Evolutionary conservation across 2,329 filamentous ascomycete genomes (phyloP), one percentile per base, ranked within the genome.

Genomic region (Periconia macrospinosa): DNA sequence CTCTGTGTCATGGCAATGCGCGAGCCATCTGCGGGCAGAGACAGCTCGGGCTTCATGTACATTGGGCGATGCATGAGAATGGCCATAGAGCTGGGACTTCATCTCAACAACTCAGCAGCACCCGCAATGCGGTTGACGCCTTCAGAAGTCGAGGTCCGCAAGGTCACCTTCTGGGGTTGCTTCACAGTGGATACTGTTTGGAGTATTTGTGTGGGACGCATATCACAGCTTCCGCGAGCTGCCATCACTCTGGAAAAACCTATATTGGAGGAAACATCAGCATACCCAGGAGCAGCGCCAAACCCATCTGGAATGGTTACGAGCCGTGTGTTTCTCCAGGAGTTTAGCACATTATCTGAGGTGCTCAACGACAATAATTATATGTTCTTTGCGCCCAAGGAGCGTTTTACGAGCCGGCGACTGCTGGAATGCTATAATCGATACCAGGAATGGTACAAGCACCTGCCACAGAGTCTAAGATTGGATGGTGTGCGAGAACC

Each of bases 1-100:
- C 75, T 92, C 17, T 87, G 87, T 6, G 83, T 92, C 62, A 89
- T 92, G 87, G 87, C 86, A 6, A 85, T 91, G 58, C 78, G 88
- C 41, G 88, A 92, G 73, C 87, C 86, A 2, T 90, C 87, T 64
- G 86, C 85, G 58, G 88, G 88, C 0, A 80, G 88, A 33, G 86
- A 91, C 63, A 89, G 86, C 30, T 85, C 87, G 58, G 89, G 87
- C 47, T 90, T 88, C 79, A 88, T 84, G 53, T 88, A 89, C 58
- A 84, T 86, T 2, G 88, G 88, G 1, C 85, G 90, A 68, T 90
- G 87, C 63, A 84, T 91, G 53, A 82, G 87, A 3, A 81, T 91
- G 57, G 87, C 87, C 30, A 78, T 91, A 37, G 89, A 90, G 67
- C 85, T 90, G 78, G 86, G 87, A 0, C 70, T 91, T 44, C 87